Evolutionary conservation across 495 filamentous ascomycete species (phyloP), one percentile per base, ranked within the genome.

Genomic region (Penicillium angulare): DNA sequence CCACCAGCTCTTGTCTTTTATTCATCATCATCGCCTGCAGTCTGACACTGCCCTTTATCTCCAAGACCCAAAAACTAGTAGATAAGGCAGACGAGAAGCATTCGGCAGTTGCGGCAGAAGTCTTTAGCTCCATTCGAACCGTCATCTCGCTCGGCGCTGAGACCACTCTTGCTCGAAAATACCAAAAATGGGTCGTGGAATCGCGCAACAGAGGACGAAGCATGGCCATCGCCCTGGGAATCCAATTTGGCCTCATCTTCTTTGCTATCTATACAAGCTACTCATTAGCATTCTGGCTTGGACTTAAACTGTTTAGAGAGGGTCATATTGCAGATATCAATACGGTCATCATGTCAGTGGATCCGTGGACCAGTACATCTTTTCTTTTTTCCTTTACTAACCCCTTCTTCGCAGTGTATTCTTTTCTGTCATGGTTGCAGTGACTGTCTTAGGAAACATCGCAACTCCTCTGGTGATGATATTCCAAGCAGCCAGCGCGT

Each of bases 101-200:
- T 20, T 63, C 76, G 6, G 42, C 63, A 0, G 55, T 81, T 8
- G 79, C 80, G 1, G 70, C 78, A 29, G 78, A 74, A 18, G 73
- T 73, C 1, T 69, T 85, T 24, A 63, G 63, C 13, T 69, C 72
- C 1, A 72, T 83, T 26, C 72, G 73, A 13, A 74, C 76, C 1
- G 79, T 85, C 0, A 71, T 81, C 36, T 77, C 81, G 2, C 78
- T 82, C 39, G 72, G 72, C 44, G 79, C 76, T 1, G 65, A 74
- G 22, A 59, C 61, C 1, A 34, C 51, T 3, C 56, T 82, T 7
- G 59, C 65, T 6, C 49, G 56, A 10, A 68, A 69, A n/a, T 76
- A 80, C 40, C 27, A 52, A 3, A 61, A 59, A 0, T 83, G 80
- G 75, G 69, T 89, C 5, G 74, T 82, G 31, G 78, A 84, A 49